Evolutionary conservation across 2,329 filamentous ascomycete genomes (phyloP), one percentile per base, ranked within the genome.

Genomic region (Verticillium klebahnii): DNA sequence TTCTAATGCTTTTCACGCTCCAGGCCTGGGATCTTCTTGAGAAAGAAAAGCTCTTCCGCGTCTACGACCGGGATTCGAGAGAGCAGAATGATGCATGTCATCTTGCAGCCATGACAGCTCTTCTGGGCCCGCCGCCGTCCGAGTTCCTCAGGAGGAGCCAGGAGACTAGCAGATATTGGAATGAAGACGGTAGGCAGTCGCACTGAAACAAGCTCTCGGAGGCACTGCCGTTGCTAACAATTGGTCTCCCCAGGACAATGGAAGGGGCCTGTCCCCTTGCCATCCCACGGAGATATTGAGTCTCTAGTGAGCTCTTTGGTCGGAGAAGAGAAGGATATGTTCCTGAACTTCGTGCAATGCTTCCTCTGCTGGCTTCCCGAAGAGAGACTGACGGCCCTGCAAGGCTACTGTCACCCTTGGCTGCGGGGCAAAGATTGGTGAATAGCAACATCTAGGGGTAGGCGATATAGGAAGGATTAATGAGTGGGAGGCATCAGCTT

Each of bases 51-150:
- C 58, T 73, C 6, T 73, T 73, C 34, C 39, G 58, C 0, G 56
- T 69, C 7, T 71, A 70, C 56, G 67, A 71, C n/a, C 9, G 55
- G 7, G 63, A 67, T 2, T 66, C 62, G 5, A 3, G 59, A 54
- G 69, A 69, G 54, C 56, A 59, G 1, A 73, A 73, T 56, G 64
- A 72, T 8, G 67, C 69, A 8, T 61, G 69, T 55, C 71, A 73
- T 56, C 62, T 72, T 2, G 71, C 70, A 17, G 66, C 66, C 19
- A 72, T 73, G 63, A 69, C 67, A 1, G 67, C 70, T 1, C 65
- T 72, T 0, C 64, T 72, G 31, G 71, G 71, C 1, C 69, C 70
- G 1, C 71, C 71, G 8, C 70, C 71, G 1, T 57, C 52, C 2
- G 65, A 63, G 40, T 70, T 73, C 11, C 65, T 72, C 0, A 56